phyloP scores from a whole-genome alignment of 371 early-diverging fungal species.

The Apophysomyces trapeziformis region DNA sequence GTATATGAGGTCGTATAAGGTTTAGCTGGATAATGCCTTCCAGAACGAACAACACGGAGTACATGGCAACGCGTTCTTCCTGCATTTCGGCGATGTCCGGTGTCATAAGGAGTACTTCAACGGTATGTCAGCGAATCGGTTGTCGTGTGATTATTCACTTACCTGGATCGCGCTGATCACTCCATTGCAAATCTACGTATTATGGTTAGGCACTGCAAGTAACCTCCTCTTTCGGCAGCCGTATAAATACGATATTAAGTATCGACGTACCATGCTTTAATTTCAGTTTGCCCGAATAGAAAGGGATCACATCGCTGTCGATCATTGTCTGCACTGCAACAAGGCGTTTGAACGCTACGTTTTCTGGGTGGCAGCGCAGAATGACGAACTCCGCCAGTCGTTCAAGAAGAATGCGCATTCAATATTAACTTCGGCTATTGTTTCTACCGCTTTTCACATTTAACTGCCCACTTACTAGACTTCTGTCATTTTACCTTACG shows the following conservation, averaged over 20 bases:
- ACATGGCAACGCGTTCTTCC: slow-evolving; percentile 6
- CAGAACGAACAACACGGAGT: slow-evolving; percentile 1
- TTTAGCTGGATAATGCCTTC: slow-evolving; percentile 4
- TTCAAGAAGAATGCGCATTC: too few relatives aligned
- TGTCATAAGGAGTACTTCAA: slow-evolving; percentile 1
- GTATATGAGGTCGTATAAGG: background rate
- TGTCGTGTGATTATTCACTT: background rate
- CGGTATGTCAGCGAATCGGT: too few relatives aligned
- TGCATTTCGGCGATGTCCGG: background rate
- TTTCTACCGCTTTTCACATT: too few relatives aligned
- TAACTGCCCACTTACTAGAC: too few relatives aligned
- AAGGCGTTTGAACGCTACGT: background rate
- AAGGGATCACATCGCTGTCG: background rate
- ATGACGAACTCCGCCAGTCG: too few relatives aligned
- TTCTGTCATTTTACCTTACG: too few relatives aligned
- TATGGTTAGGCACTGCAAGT: background rate
- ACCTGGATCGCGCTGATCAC: slow-evolving; percentile 5
- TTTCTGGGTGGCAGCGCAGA: too few relatives aligned
- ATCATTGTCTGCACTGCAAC: background rate
- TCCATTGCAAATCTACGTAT: slow-evolving; percentile 1
- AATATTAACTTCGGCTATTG: too few relatives aligned
- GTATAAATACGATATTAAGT: background rate
- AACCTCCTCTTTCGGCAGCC: background rate
- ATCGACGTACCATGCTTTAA: slow-evolving; percentile 3
- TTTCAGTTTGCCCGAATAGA: slow-evolving; percentile 4